Percentiles rank a stretch among this genome's conserved stretches.
These are phyloP conservation scores for Omphalea diandra DNA, from an alignment of 441 rosid species.

Conservation along the genomic window DNA sequence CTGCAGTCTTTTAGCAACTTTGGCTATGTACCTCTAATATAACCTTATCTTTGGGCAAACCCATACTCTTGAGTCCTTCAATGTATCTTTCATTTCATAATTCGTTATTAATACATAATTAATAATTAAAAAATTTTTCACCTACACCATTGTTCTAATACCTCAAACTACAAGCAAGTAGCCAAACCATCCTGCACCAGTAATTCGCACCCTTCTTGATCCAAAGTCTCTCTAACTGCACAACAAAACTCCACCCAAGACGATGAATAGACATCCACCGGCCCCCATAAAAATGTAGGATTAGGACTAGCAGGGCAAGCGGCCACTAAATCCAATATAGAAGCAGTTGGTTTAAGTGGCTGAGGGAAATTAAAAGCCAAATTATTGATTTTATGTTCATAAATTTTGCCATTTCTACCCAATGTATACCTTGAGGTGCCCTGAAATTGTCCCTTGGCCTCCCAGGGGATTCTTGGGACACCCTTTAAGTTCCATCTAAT, in stretches of 20 bases:
- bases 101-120: conserved; percentile 16
- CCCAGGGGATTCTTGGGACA: conserved; percentile 95
- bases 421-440: conserved; percentile 90
- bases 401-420: conserved; percentile 84
- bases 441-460: conserved; percentile 87
- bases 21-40: conserved; percentile 35
- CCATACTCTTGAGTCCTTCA: conserved; percentile 18
- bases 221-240: conserved; percentile 65
- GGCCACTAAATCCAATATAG: conserved; percentile 84
- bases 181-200: conserved; percentile 51
- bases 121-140: conserved; percentile 25
- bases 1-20: conserved; percentile 23
- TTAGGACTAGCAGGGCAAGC: conserved; percentile 83
- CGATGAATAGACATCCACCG: conserved; percentile 51
- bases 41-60: conserved; percentile 25
- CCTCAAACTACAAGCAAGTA: conserved; percentile 62
- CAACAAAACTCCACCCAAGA: conserved; percentile 73
- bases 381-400: conserved; percentile 88
- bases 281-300: conserved; percentile 67
- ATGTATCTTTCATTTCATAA: conserved; percentile 22
- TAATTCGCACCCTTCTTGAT: conserved; percentile 37
- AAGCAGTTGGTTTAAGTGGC: conserved; percentile 64
- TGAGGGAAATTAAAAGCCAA: conserved; percentile 91
- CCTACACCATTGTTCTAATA: conserved; percentile 26
- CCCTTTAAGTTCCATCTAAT: conserved; percentile 93